Base-by-base conservation (phyloP, 805 yeast species). In the Wickerhamomyces pijperi region DNA sequence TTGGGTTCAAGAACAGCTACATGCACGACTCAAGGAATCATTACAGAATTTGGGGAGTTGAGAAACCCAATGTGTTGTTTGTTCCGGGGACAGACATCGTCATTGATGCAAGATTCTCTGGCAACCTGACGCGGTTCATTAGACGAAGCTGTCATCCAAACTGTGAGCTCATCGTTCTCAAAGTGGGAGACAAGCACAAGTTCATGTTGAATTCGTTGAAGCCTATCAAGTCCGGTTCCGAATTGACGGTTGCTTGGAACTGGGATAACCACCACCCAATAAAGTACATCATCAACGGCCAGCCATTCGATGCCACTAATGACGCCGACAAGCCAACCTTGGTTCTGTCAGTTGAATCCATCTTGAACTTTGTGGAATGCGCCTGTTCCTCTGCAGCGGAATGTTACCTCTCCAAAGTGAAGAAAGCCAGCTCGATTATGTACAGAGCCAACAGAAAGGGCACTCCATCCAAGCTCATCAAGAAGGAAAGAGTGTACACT, bases 251-350 rank as follows among this genome's bases (percentile, higher is more conserved):
- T 9, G 74, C 78, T 2, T 90, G 97, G 97, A 84, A 80, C 43
- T 90, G 96, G 95, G 95, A 87, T 53, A 54, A 59, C 3, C 46
- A 63, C 15, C 95, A 87, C 54, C 95, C 97, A 2, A 82, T 86
- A 31, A 61, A 64, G 39, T 67, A 68, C 46, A 64, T 71, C 19
- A 57, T 62, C 19, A 63, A 70, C n/a, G 56, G 61, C 21, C 46
- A 59, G 50, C 51, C 60, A 28, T 74, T 78, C 53, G 86, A 79
- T 36, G 69, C 68, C 19, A 59, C 81, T 20, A 48, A 64, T 6
- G 75, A 74, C 34, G 60, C 64, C 2, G 76, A 74, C 39, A 76
- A 75, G 47, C 67, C 74, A 3, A 61, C 68, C 15, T 52, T 82
- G 35, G 72, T 82, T 2, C 67, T 76, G 19, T 74, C 82, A 6